Conservation (phyloP, 108 stramenopile species). For the Fragilaria radians region DNA sequence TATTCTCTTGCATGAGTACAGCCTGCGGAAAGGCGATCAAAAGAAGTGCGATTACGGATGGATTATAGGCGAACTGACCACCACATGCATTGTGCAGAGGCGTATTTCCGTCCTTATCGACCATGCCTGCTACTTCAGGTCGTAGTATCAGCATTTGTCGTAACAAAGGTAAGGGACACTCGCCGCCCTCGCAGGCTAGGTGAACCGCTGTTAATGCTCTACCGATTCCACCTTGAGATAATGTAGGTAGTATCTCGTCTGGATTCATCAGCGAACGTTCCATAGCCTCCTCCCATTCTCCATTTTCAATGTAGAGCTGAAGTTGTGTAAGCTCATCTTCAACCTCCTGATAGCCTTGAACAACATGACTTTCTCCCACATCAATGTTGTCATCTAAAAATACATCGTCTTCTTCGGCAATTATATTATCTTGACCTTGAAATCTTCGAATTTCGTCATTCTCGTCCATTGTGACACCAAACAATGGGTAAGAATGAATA, state of each 20-base stretch:
- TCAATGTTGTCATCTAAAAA: no score
- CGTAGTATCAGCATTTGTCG: neutral
- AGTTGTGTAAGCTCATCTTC: constrained; percentile 2
- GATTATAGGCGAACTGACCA: neutral
- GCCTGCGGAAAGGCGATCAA: neutral
- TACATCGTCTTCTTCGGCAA: no score
- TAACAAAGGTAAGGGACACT: neutral
- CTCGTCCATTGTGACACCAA: no score
- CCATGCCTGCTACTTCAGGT: neutral
- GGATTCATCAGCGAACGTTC: neutral
- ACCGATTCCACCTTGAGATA: neutral
- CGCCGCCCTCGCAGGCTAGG: neutral
- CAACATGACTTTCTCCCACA: no score
- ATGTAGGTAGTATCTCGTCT: neutral
- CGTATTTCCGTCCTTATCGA: neutral
- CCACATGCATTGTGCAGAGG: neutral
- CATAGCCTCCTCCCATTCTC: neutral
- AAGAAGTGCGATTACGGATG: neutral
- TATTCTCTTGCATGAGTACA: neutral
- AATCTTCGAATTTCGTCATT: no score
- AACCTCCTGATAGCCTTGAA: neutral
- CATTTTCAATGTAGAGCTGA: neutral
- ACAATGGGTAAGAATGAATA: no score
- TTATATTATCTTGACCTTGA: no score
- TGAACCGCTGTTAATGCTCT: neutral